phyloP scores from a whole-genome alignment of 73 alveolate genomes.

The Paramecium biaurelia region DNA sequence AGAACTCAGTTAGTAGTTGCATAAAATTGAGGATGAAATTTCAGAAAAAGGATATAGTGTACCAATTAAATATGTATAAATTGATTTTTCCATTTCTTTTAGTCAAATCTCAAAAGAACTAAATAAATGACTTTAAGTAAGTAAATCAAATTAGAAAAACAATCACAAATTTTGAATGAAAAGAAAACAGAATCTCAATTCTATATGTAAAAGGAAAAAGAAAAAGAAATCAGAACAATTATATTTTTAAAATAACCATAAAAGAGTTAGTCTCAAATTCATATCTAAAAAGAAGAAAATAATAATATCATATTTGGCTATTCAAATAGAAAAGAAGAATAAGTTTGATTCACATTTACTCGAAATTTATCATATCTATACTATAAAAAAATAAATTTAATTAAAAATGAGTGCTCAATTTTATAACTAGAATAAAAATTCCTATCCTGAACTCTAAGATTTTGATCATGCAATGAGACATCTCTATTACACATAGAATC shows the following conservation, averaged over 20 bases:
- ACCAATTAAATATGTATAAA: background rate
- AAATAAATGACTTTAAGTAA: background rate
- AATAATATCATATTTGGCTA: background rate
- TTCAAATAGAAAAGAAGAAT: background rate
- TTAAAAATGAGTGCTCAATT: slow-evolving; percentile 11
- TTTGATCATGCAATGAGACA: slow-evolving; percentile 23
- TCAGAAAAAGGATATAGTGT: background rate
- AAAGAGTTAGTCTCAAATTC: background rate
- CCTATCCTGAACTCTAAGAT: slow-evolving; percentile 7
- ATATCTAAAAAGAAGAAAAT: background rate
- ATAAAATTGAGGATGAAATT: background rate
- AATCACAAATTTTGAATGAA: background rate
- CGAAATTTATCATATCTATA: background rate
- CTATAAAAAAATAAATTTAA: background rate
- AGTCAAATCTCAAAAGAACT: slow-evolving; percentile 7
- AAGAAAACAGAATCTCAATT: background rate
- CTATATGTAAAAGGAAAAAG: background rate
- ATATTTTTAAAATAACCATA: background rate
- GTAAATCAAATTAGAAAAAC: background rate
- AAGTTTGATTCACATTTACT: background rate
- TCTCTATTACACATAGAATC: background rate
- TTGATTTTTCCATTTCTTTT: background rate
- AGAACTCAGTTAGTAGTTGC: background rate
- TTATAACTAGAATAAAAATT: background rate
- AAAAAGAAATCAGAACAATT: background rate